Evolutionary conservation across 2,329 filamentous ascomycete genomes (phyloP).

Genomic region (Fusarium sp.): DNA sequence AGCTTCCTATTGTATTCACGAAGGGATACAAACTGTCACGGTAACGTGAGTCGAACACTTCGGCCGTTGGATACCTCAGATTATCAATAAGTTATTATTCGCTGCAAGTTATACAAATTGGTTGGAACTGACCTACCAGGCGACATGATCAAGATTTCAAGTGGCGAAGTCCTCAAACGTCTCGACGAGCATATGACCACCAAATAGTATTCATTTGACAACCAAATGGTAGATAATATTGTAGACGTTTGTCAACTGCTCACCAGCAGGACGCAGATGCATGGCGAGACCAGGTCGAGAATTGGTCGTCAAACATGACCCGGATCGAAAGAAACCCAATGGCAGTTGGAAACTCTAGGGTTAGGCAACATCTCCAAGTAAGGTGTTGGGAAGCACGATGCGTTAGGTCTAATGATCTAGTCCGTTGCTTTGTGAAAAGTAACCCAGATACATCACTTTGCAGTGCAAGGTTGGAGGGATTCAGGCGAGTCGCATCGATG

Average conservation of each 20-base stretch:
- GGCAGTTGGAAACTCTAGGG: not conserved
- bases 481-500: not conserved
- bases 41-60: not conserved
- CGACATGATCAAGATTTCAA: no score
- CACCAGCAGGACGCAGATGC: fast-evolving
- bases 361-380: not conserved
- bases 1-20: not conserved
- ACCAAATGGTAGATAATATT: not conserved
- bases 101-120: not conserved
- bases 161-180: not conserved
- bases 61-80: not conserved
- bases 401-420: no score
- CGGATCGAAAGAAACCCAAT: not conserved
- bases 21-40: not conserved
- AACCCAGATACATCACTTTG: no score
- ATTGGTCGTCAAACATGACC: no score
- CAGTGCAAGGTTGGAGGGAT: fast-evolving
- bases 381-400: not conserved
- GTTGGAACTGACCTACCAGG: not conserved
- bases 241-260: fast-evolving
- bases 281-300: fast-evolving
- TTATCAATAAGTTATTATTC: not conserved
- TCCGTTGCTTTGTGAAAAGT: fast-evolving
- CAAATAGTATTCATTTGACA: not conserved
- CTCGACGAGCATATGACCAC: not conserved